Base-by-base conservation (phyloP, 1,139 yeast genomes). In the Lodderomyces margitis region DNA sequence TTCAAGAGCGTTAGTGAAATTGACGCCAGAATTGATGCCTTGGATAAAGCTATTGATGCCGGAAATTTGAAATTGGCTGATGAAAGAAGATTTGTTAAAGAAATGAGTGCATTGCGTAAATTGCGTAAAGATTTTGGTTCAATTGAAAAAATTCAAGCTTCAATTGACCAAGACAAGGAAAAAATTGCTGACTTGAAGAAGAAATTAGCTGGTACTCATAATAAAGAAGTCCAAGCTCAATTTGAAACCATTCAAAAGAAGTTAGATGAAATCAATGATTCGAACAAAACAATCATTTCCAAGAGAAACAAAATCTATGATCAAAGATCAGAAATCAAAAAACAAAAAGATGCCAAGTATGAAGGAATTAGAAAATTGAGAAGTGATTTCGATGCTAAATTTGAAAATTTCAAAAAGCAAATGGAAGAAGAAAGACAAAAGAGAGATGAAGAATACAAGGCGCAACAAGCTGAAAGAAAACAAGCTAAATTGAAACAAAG, bases 51-150 rank as follows among this genome's bases (percentile, higher is more conserved):
- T 53, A 83, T 92, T 50, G 89, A 87, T 47, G 69, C 87, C 41
- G 98, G 98, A 47, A 70, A 75, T 41, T 74, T 94, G 63, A 81
- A 88, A 58, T 80, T 94, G 59, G 98, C 91, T 42, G 96, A 92
- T 50, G 99, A 94, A 75, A 85, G 89, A 72, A 78, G 83, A 62
- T 70, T 74, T 53, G 81, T 94, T 54, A 86, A 86, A 68, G 98
- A 92, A 68, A 87, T 89, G 75, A 78, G 89, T 43, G 68, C 83
- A 41, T 78, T 92, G 63, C 83, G 94, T 66, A 88, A 87, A 68
- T 71, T 85, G 59, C 81, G 83, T 61, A 86, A 85, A 66, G 94
- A 84, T 64, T 86, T 88, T 61, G 81, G 81, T 39, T 75, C 79
- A 36, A 73, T 91, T 55, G 89, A 83, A 58, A 79, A 80, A 55